Percentiles rank a stretch among this genome's conserved stretches.
phyloP scores from a whole-genome alignment of 371 early-diverging fungal species.

The Funneliformis caledonium region DNA sequence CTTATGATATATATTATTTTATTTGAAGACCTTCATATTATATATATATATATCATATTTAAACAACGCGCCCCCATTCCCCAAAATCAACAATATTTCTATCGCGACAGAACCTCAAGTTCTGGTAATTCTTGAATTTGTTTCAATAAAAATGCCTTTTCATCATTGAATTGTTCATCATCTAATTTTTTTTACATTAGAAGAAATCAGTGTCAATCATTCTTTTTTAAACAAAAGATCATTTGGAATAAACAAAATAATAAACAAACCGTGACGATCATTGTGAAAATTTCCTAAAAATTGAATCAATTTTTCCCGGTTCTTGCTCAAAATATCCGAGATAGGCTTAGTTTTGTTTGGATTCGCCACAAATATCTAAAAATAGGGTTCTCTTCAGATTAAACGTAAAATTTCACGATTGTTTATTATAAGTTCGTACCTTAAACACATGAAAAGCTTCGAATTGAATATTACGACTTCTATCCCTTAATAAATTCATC shows the following conservation, averaged over 20 bases:
- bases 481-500: slow-evolving; percentile 95
- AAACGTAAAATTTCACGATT: slow-evolving; percentile 26
- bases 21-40: neutral
- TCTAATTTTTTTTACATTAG: slow-evolving; percentile 55
- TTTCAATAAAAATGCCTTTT: slow-evolving; percentile 94
- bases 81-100: neutral
- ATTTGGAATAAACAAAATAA: neutral
- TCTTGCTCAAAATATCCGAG: slow-evolving; percentile 88
- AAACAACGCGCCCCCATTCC: neutral
- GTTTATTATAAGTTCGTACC: slow-evolving; percentile 47
- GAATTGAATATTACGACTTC: slow-evolving; percentile 96
- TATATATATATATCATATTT: neutral
- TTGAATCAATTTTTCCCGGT: slow-evolving; percentile 86
- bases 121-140: slow-evolving; percentile 72
- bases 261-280: slow-evolving; percentile 85
- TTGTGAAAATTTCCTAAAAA: slow-evolving; percentile 93
- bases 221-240: neutral
- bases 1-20: too few species aligned
- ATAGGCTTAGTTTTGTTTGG: slow-evolving; percentile 95
- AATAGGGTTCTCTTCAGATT: neutral
- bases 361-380: slow-evolving; percentile 96
- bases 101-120: neutral
- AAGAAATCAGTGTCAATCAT: neutral
- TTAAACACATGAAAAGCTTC: slow-evolving; percentile 99
- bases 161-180: slow-evolving; percentile 98